Percentiles rank a stretch among this genome's conserved stretches.
phyloP scores from a whole-genome alignment of 1,284 basidiomycete species.

The Exsudoporus floridanus region DNA sequence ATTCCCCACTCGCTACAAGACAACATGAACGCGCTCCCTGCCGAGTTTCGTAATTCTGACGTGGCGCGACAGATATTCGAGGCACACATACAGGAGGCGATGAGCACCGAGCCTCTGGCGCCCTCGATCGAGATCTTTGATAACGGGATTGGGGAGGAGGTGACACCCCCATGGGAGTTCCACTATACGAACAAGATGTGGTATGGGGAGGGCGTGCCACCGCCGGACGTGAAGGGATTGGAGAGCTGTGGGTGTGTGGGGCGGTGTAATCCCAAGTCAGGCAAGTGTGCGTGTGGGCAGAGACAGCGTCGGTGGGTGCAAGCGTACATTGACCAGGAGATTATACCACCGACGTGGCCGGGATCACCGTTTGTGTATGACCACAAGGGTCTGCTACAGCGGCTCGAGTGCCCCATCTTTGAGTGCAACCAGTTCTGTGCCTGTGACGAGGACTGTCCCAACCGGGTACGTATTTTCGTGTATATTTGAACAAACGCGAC shows the following conservation, averaged over 20 bases:
- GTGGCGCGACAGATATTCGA: constrained; percentile 51
- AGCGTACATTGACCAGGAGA: constrained; percentile 37
- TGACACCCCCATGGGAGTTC: constrained; percentile 74
- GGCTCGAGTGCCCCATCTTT: constrained; percentile 65
- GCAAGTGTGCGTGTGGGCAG: constrained; percentile 65
- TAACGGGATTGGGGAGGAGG: constrained; percentile 64
- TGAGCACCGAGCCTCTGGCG: constrained; percentile 61
- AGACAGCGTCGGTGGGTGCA: constrained; percentile 50
- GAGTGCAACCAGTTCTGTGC: constrained; percentile 85
- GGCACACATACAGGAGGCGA: constrained; percentile 54
- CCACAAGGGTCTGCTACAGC: constrained; percentile 51
- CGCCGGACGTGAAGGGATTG: constrained; percentile 57
- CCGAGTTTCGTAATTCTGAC: constrained; percentile 34
- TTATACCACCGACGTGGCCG: constrained; percentile 27
- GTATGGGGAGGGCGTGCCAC: constrained; percentile 64
- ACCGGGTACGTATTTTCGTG: constrained; percentile 54
- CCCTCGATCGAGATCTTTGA: constrained; percentile 60
- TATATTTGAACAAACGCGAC: background rate
- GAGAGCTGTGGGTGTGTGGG: constrained; percentile 74
- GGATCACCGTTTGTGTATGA: constrained; percentile 62
- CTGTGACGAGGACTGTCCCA: constrained; percentile 78
- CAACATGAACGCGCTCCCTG: constrained; percentile 47
- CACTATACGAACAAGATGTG: constrained; percentile 77
- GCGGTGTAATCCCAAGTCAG: constrained; percentile 65
- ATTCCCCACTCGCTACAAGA: constrained; percentile 53